Base-by-base conservation (phyloP, 257 asterid genomes). In the Thymus mandschuricus region DNA sequence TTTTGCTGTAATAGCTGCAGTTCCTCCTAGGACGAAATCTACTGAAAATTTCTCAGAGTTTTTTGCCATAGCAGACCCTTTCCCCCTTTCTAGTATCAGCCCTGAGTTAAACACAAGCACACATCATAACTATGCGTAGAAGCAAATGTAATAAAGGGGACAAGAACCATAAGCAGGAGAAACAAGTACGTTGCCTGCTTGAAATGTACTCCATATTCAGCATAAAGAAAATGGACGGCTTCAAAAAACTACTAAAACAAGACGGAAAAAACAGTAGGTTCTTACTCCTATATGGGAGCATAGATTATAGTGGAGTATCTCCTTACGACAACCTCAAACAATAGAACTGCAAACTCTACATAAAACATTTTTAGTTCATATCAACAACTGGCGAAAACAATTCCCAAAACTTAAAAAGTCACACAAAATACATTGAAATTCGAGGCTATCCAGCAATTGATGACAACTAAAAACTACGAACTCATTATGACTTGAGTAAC, bases 21-120 rank as follows among this genome's bases (percentile, higher is more conserved):
- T 70, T 67, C 97, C 98, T 56, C 89, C 98, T 86, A 93, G 88
- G 28, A 89, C 34, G 64, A 93, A 93, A 79, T 93, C 88, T 15
- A 80, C 83, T 0, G 92, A 89, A 75, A 93, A 93, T 45, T 70
- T 91, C 81, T 93, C 96, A 4, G 89, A 66, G 13, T 71, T 59
- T 28, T 77, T 80, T 51, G 71, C 87, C 98, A 91, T 93, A 78
- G 63, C 75, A 57, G 77, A 63, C 64, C 74, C 77, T 29, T 70
- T 71, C 70, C 79, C 78, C 82, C 82, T 79, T 84, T 61, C 76
- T 71, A 83, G 77, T 75, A 46, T 51, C 34, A 75, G 41, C 65
- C 77, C 92, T 84, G 84, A 68, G 61, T 28, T 31, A 57, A 21
- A 38, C 79, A 80, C 40, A 69, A 30, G 34, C 60, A 64, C 21